These are phyloP conservation scores for Penicillium samsonianum DNA, from an alignment of 495 filamentous ascomycete species.

Conservation along the genomic window DNA sequence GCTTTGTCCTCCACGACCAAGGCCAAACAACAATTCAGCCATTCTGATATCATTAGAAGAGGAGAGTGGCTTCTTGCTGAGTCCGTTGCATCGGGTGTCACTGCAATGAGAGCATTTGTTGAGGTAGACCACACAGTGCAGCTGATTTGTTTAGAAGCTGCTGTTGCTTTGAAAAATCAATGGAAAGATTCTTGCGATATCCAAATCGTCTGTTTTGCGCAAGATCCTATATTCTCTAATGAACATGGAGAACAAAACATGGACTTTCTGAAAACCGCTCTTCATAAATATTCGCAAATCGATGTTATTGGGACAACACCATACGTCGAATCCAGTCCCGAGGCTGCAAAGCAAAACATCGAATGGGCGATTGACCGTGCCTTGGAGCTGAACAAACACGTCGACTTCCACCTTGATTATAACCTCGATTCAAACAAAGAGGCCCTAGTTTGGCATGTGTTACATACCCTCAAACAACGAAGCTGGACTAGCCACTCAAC, in stretches of 20 bases:
- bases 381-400: constrained; percentile 49
- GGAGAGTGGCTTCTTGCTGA: constrained; percentile 68
- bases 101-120: constrained; percentile 71
- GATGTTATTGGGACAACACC: constrained; percentile 69
- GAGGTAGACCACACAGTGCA: constrained; percentile 68
- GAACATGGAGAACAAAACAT: constrained; percentile 48
- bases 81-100: constrained; percentile 66
- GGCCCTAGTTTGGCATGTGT: constrained; percentile 54
- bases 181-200: constrained; percentile 58
- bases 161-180: constrained; percentile 55
- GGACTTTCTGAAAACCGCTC: constrained; percentile 51
- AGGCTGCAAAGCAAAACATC: constrained; percentile 58
- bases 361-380: constrained; percentile 60
- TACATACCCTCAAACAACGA: constrained; percentile 48
- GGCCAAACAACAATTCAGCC: constrained; percentile 63
- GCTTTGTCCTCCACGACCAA: constrained; percentile 61
- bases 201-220: constrained; percentile 74
- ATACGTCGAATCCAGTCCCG: constrained; percentile 62
- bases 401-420: constrained; percentile 79
- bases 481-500: constrained; percentile 44
- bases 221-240: constrained; percentile 66
- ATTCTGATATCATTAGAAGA: constrained; percentile 59
- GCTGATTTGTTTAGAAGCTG: constrained; percentile 59
- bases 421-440: constrained; percentile 52
- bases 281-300: constrained; percentile 37